Base-by-base conservation (phyloP, 371 early-diverging fungal species). In the Mortierella sp. region DNA sequence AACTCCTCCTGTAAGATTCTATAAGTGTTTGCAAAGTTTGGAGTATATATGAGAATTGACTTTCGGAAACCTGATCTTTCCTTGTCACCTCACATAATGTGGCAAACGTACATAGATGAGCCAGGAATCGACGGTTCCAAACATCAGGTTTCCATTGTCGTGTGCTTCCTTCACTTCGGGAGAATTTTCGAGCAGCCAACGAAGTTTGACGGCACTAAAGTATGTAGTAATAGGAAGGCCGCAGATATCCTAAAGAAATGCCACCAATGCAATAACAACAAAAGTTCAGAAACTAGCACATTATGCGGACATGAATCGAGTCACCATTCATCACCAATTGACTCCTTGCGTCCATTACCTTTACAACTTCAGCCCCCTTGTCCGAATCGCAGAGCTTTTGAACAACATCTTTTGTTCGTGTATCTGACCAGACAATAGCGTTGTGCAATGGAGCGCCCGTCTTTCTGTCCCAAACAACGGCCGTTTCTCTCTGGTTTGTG, bases 401-500 rank as follows among this genome's bases (percentile, higher is more conserved):
- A 32, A 98, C 97, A 10, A 93, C 87, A 20, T 88, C 88, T 54
- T 89, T 80, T 3, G 98, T 98, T 68, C 98, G 91, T 39, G 91
- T 90, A 75, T 98, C 98, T 67, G 93, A 93, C 98, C 98, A 98
- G 37, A 98, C 96, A 69, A 98, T 93, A 24, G 98, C 98, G 70
- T 95, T 92, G 72, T 92, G 90, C 20, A 98, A 85, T 0, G 96
- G 94, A 64, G 92, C 75, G 57, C 97, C 98, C 5, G 97, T 96
- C 40, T 66, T 77, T 43, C 79, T 85, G 84, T 97, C 96, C 97
- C 97, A 98, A n/a, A 89, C 94, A 30, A 96, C 88, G 2, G 93
- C 91, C 5, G 98, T 97, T 83, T 98, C 98, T 73, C 98, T 91
- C 85, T 98, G 98, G 85, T 97, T 98, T 51, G 98, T 98, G 75